Base-by-base conservation (phyloP, 345 rosid species). In the Salix brachista region DNA sequence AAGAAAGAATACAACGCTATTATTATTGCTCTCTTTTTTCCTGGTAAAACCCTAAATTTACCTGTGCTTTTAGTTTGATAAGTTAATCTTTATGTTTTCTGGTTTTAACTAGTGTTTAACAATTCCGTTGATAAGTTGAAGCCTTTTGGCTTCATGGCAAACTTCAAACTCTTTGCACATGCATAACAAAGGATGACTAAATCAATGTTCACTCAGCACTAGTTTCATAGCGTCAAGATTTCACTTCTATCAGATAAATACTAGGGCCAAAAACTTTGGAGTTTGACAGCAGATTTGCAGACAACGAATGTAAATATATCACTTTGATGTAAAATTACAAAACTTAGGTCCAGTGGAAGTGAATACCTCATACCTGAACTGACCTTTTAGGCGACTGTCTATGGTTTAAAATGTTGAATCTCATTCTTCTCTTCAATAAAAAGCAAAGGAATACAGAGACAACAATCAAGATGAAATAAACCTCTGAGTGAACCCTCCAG, bases 391-490 rank as follows among this genome's bases (percentile, higher is more conserved):
- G 67, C 12, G 83, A 65, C 70, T 83, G 92, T 84, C 87, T 85
- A 42, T 79, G 89, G 80, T 86, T 93, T 74, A 71, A 80, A n/a
- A 84, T 18, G 69, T 77, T 90, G 73, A 56, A 73, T 81, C 85
- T 89, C 78, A 76, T 81, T 81, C 90, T 88, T 78, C 85, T 84
- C 82, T 84, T 89, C 68, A 90, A 83, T 52, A 89, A 48, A 74
- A 88, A 77, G 81, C 85, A 85, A 36, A 91, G 79, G 79, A 93
- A 86, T 30, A 80, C 87, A 66, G 87, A 82, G 66, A 88, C 81
- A 73, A 86, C 69, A 34, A 88, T 66, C 61, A 90, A 76, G 39
- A 80, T 71, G 41, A 87, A 60, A 77, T 86, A 88, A 78, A 88
- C 83, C 77, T 87, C 91, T 70, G 81, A 48, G 72, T 89, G 89